Base-by-base conservation (phyloP, 2,329 filamentous ascomycete genomes). In the Cytospora schulzeri region DNA sequence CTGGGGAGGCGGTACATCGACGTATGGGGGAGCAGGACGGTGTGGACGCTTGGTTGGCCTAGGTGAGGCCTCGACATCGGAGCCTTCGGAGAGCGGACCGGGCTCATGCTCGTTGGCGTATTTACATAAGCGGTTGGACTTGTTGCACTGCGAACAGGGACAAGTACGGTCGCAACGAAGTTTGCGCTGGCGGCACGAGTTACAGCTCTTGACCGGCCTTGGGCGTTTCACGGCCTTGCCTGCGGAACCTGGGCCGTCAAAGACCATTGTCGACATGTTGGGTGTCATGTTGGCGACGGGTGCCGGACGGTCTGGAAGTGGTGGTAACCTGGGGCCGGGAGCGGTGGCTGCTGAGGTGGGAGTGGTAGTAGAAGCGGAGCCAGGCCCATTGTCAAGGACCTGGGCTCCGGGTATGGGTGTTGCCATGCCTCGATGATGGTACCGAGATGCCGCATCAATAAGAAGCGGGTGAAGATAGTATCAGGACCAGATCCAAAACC, bases 131-230 rank as follows among this genome's bases (percentile, higher is more conserved):
- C 83, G 81, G 68, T 78, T 80, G n/a, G 83, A 83, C 71, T 84
- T 85, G 58, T 83, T 81, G 70, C 85, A 87, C 71, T 86, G 84
- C 7, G 82, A 82, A 69, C 85, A 87, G 4, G 83, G 83, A 52
- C 78, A 76, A n/a, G 80, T 76, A 53, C 85, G 79, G 71, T 87
- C 83, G 73, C 85, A 87, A 65, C 80, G 78, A 6, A 85, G 74
- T 71, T 85, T 87, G 69, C 85, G 79, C 71, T 85, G 85, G 62
- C 85, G 79, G 69, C 85, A 85, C 69, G 84, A 81, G 64, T 81
- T 81, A 71, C 83, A 85, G 4, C 82, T 84, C 71, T 85, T 85
- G 67, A 85, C 83, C 3, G 83, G 83, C 9, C 83, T 75, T 2
- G 82, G 81, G 35, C 83, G 77, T 70, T 85, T 85, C 59, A 85